These are phyloP conservation scores for Beta vulgaris DNA, from an alignment of 148 eudicot genomes.

Conservation along the genomic window DNA sequence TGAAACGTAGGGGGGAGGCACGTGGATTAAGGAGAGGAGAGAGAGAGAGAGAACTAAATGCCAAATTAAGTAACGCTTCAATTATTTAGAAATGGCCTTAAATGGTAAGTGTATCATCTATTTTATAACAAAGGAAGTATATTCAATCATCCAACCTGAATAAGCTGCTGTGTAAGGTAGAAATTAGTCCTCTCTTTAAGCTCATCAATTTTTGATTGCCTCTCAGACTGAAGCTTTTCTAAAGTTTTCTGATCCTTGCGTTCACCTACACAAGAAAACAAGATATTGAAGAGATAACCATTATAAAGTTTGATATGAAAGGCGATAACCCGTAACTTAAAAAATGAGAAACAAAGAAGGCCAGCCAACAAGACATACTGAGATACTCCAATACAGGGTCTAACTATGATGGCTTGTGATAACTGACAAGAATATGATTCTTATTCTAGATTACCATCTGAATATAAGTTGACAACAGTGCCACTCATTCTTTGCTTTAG, in stretches of 20 bases:
- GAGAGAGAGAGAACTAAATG: no score
- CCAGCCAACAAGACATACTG: background rate
- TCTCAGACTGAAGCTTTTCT: slow-evolving; percentile 79
- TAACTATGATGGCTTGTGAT: background rate
- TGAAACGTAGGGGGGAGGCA: no score
- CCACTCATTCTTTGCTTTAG: no score
- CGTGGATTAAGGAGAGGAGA: no score
- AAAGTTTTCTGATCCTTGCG: slow-evolving; percentile 74
- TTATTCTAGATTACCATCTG: background rate
- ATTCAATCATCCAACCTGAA: slow-evolving; percentile 55
- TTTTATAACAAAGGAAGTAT: no score
- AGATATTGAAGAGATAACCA: background rate
- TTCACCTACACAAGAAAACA: slow-evolving; percentile 49
- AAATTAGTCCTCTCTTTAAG: slow-evolving; percentile 91
- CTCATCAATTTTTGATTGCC: slow-evolving; percentile 87
- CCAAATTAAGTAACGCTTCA: no score
- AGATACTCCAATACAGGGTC: background rate
- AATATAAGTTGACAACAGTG: no score
- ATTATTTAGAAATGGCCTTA: no score
- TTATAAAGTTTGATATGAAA: background rate
- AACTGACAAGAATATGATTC: background rate
- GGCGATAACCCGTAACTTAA: background rate
- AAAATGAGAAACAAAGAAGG: background rate
- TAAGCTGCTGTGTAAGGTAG: slow-evolving; percentile 86
- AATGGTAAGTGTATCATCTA: no score